Base-by-base conservation (phyloP, 495 filamentous ascomycete species). In the Xylaria longipes region DNA sequence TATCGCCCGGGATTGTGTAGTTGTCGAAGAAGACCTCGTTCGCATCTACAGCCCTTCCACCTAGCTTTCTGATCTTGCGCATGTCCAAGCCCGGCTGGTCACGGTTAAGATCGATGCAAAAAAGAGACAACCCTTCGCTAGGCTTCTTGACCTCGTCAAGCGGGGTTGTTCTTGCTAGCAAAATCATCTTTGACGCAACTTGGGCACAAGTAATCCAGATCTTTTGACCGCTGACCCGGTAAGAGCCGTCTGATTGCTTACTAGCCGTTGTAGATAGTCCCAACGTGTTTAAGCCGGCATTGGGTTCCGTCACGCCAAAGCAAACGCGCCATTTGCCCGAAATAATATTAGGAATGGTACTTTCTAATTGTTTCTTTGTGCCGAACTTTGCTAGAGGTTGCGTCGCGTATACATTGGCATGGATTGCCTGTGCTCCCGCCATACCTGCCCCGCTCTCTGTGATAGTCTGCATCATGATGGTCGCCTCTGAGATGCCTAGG, bases 401-500 rank as follows among this genome's bases (percentile, higher is more conserved):
- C 0, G 92, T 94, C 11, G 92, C 92, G 78, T 94, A 93, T 11
- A 94, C 91, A 72, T 85, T 84, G 12, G 92, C 52, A 78, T 94
- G 93, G 56, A 94, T 91, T 8, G 90, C 85, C 73, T 96, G 92
- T 0, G 93, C 92, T 6, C 93, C 93, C 5, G 91, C 92, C 81
- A 94, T 92, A 6, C 92, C 91, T 37, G 92, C 92, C 5, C 92
- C 92, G 37, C 88, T 88, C 81, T 94, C 92, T 20, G 91, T 86
- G 68, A 94, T 93, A 25, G 91, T 92, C 72, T 95, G 93, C 84
- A 96, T 86, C 91, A 95, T 94, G 88, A 95, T 92, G 3, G 91
- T 56, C 14, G 52, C 93, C 77, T 94, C 93, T 27, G 91, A 91
- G 58, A 95, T 93, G 76, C 93, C 93, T 48, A 96, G 80, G 7